Evolutionary conservation across 805 yeast species (phyloP).

Genomic region (Ogataea siamensis): DNA sequence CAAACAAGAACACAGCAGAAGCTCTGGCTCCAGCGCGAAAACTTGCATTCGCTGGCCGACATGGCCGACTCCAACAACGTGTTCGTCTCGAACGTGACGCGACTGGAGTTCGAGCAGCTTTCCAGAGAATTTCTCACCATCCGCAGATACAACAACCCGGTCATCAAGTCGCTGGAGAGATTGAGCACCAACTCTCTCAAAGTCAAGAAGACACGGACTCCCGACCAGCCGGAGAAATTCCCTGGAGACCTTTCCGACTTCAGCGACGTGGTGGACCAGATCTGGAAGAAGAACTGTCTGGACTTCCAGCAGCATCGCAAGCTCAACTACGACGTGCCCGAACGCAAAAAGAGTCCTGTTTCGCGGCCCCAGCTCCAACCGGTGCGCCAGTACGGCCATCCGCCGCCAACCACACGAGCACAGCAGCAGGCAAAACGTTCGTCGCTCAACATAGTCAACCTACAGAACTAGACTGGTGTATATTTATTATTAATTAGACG

Average conservation of each 20-base stretch:
- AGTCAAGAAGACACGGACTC: conserved; percentile 12
- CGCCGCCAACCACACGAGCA: conserved; percentile 33
- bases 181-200: conserved; percentile 29
- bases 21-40: conserved; percentile 78
- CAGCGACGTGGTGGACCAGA: conserved; percentile 12
- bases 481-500: conserved; percentile 24
- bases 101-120: conserved; percentile 76
- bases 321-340: conserved; percentile 1
- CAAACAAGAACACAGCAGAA: conserved; percentile 81
- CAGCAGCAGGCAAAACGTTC: conserved; percentile 25
- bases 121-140: conserved; percentile 72
- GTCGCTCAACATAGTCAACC: conserved; percentile 23
- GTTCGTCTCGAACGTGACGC: conserved; percentile 41
- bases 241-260: conserved; percentile 14
- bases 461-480: conserved; percentile 17
- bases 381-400: conserved; percentile 10
- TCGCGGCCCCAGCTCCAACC: conserved; percentile 10
- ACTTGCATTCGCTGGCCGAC: conserved; percentile 58
- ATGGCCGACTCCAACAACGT: conserved; percentile 34
- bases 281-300: conserved; percentile 22
- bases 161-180: conserved; percentile 60
- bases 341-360: conserved; percentile 10
- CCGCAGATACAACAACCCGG: conserved; percentile 67
- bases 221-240: conserved; percentile 6
- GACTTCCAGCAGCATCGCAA: conserved; percentile 14